A percentile compares a stretch with the other conserved stretches of the same genome.
Evolutionary conservation across 139 green algal genomes (phyloP).

Genomic region (Limnomonas spitsbergensis): DNA sequence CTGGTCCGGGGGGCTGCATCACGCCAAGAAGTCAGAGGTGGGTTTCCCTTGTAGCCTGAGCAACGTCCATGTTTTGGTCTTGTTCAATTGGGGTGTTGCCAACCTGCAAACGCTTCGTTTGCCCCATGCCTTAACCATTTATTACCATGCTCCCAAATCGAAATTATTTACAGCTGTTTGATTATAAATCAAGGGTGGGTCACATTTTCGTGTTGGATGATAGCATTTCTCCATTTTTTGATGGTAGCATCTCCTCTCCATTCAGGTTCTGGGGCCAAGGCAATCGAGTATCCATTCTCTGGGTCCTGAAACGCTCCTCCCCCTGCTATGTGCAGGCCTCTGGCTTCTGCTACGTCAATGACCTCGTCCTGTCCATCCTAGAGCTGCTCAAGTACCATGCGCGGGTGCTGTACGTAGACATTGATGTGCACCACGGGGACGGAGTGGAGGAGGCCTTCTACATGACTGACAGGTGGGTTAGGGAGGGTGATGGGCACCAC

Average conservation of each 20-base stretch:
- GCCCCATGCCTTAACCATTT: too few species aligned
- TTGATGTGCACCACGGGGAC: slow-evolving; percentile 97
- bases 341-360: slow-evolving; percentile 98
- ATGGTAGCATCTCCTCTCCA: background rate
- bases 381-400: slow-evolving; percentile 94
- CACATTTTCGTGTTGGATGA: background rate
- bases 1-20: slow-evolving; percentile 95
- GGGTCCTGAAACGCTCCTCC: too few species aligned
- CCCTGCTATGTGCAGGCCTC: slow-evolving; percentile 36
- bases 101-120: too few species aligned
- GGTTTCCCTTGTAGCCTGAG: background rate
- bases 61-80: too few species aligned
- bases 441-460: slow-evolving; percentile 98
- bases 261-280: background rate
- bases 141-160: too few species aligned
- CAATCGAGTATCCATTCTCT: too few species aligned
- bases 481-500: too few species aligned
- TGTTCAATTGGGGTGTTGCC: too few species aligned
- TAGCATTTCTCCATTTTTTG: background rate
- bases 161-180: too few species aligned
- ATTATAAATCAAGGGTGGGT: too few species aligned
- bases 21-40: slow-evolving; percentile 93
- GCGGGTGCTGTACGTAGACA: slow-evolving; percentile 84
- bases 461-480: slow-evolving; percentile 46
- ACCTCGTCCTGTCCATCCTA: slow-evolving; percentile 94